A percentile compares a stretch with the other conserved stretches of the same genome.
phyloP scores from a whole-genome alignment of 2,329 filamentous ascomycete genomes.

The Lecanosticta acicola region DNA sequence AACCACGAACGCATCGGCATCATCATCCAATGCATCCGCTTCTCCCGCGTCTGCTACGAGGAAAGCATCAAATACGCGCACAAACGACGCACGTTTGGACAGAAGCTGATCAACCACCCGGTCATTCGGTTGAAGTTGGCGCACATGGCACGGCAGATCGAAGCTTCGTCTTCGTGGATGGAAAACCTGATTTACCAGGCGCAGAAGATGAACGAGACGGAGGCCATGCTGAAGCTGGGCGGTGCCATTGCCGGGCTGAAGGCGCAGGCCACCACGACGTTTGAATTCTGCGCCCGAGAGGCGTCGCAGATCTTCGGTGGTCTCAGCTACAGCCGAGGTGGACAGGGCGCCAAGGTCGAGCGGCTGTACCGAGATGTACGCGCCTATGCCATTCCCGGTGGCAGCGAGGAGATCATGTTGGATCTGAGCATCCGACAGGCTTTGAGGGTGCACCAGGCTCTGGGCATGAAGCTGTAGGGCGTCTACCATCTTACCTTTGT shows the following conservation, averaged over 20 bases:
- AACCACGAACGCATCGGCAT: slow-evolving; percentile 99
- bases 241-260: slow-evolving; percentile 92
- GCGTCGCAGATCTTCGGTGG: slow-evolving; percentile 97
- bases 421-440: slow-evolving; percentile 92
- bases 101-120: slow-evolving; percentile 90
- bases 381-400: slow-evolving; percentile 90
- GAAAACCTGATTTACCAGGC: slow-evolving; percentile 94
- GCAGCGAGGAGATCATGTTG: slow-evolving; percentile 96
- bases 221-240: slow-evolving; percentile 93
- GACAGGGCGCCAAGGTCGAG: slow-evolving; percentile 94
- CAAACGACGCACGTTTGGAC: slow-evolving; percentile 95
- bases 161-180: slow-evolving; percentile 94
- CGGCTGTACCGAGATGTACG: slow-evolving; percentile 89
- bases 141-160: slow-evolving; percentile 96
- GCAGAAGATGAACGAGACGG: slow-evolving; percentile 83
- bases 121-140: slow-evolving; percentile 83
- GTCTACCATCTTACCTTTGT: too few species aligned
- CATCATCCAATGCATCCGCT: slow-evolving; percentile 93
- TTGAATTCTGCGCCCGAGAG: slow-evolving; percentile 96
- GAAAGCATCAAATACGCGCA: slow-evolving; percentile 94
- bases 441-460: slow-evolving; percentile 76
- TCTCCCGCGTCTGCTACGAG: slow-evolving; percentile 94
- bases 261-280: slow-evolving; percentile 87
- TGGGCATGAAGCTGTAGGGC: slow-evolving; percentile 85
- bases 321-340: slow-evolving; percentile 82